These are phyloP conservation scores for Polygonum maritimum DNA, from an alignment of 148 eudicot species.

Conservation along the genomic window DNA sequence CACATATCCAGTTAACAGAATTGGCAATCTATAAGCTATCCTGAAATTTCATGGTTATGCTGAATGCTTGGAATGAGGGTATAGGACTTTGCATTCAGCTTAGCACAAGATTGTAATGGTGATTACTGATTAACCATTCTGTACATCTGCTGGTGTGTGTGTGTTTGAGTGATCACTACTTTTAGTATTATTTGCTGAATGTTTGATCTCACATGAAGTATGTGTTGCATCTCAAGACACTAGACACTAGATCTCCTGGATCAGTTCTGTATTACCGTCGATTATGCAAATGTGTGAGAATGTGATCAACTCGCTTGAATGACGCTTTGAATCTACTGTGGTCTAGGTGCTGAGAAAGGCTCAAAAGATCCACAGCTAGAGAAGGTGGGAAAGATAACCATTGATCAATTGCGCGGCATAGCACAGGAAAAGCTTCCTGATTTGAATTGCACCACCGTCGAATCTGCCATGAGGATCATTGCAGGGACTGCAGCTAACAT, in stretches of 20 bases:
- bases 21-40: not conserved
- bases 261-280: not conserved
- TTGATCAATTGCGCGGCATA: slow-evolving; percentile 68
- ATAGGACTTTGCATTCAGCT: not conserved
- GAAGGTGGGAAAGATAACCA: slow-evolving; percentile 79
- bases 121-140: not conserved
- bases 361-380: slow-evolving; percentile 72
- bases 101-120: not conserved
- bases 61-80: not conserved
- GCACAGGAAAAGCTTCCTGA: slow-evolving; percentile 91
- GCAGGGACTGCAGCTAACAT: slow-evolving; percentile 97
- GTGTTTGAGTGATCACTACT: not conserved
- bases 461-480: slow-evolving; percentile 94
- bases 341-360: slow-evolving; percentile 86
- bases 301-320: not conserved
- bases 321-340: not conserved
- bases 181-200: not conserved
- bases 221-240: too few species aligned
- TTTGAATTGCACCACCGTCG: slow-evolving; percentile 70
- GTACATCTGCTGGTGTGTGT: not conserved
- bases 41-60: not conserved
- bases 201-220: not conserved
- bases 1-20: not conserved
- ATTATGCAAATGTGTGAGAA: not conserved
- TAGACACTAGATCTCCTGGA: not conserved